Percentiles rank a stretch among this genome's conserved stretches.
These are phyloP conservation scores for Stagonosporopsis tanaceti DNA, from an alignment of 2,329 filamentous ascomycete species.

Conservation along the genomic window DNA sequence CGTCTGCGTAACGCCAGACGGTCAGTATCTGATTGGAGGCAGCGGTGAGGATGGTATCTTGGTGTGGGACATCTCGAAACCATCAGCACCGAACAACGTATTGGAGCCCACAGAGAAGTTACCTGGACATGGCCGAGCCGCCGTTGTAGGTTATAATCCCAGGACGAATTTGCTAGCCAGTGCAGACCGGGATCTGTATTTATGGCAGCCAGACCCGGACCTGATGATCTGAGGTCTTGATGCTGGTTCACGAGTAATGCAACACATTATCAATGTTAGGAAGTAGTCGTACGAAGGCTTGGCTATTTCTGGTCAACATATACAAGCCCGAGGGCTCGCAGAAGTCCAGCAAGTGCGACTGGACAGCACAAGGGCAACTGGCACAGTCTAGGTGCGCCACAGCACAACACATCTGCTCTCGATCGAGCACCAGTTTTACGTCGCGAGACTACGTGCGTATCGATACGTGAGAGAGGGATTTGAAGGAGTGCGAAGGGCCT, in stretches of 20 bases:
- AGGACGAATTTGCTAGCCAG: slow-evolving; percentile 91
- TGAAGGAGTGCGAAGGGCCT: neutral
- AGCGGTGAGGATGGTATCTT: slow-evolving; percentile 73
- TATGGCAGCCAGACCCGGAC: slow-evolving; percentile 59
- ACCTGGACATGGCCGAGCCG: slow-evolving; percentile 69
- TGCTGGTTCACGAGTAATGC: neutral
- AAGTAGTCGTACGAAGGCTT: neutral
- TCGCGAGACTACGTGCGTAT: neutral
- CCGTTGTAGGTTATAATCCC: slow-evolving; percentile 86
- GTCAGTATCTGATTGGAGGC: slow-evolving; percentile 87
- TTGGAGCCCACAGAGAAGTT: slow-evolving; percentile 70
- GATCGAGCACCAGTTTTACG: neutral
- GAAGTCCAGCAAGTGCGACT: neutral
- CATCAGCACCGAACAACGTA: slow-evolving; percentile 62
- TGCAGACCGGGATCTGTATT: slow-evolving; percentile 77
- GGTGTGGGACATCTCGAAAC: slow-evolving; percentile 79
- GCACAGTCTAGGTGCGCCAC: neutral
- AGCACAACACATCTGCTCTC: neutral
- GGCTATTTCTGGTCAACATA: neutral
- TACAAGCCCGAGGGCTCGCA: neutral
- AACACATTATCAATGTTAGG: neutral
- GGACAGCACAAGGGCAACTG: neutral
- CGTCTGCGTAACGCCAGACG: slow-evolving; percentile 88
- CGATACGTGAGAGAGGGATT: neutral
- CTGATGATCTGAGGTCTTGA: slow-evolving; percentile 40